phyloP scores from a whole-genome alignment of 371 early-diverging fungal genomes.

The Entomophthora muscae region DNA sequence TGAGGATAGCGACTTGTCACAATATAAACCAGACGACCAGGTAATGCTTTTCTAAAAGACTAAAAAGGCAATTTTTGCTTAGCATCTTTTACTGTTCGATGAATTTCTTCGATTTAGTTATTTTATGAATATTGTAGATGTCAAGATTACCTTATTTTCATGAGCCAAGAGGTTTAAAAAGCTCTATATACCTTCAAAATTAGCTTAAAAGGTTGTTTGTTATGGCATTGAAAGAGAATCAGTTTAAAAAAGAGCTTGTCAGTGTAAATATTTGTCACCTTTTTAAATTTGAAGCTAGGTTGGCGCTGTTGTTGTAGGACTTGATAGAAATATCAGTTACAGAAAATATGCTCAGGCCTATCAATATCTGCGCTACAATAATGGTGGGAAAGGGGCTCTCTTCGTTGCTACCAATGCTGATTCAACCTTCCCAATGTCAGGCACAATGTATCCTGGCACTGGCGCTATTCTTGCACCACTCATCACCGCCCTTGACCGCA shows the following conservation, averaged over 20 bases:
- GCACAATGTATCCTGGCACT: conserved; percentile 59
- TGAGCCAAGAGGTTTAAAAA: too few species aligned
- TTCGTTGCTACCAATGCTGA: conserved; percentile 93
- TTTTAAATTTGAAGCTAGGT: too few species aligned
- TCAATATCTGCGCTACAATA: conserved; percentile 35
- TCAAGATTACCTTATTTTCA: too few species aligned
- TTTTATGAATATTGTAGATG: too few species aligned
- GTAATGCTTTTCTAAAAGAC: conserved; percentile 10
- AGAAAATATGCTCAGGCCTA: conserved; percentile 79
- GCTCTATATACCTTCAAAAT: too few species aligned
- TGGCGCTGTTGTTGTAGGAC: conserved; percentile 79
- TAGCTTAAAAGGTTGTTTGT: too few species aligned
- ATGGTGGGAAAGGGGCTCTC: conserved; percentile 36
- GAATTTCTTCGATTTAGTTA: too few species aligned
- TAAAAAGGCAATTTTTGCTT: neutral
- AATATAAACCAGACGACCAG: conserved; percentile 19
- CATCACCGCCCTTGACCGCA: conserved; percentile 40
- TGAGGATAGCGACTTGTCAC: conserved; percentile 18
- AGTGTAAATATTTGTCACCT: too few species aligned
- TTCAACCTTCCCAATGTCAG: conserved; percentile 64
- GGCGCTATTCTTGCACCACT: conserved; percentile 69
- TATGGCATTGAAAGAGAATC: too few species aligned
- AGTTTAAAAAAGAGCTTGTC: too few species aligned
- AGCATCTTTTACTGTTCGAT: too few species aligned
- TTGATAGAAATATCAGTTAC: conserved; percentile 78